Evolutionary conservation across 2,329 filamentous ascomycete species (phyloP).

Genomic region (Xylaria sp.): DNA sequence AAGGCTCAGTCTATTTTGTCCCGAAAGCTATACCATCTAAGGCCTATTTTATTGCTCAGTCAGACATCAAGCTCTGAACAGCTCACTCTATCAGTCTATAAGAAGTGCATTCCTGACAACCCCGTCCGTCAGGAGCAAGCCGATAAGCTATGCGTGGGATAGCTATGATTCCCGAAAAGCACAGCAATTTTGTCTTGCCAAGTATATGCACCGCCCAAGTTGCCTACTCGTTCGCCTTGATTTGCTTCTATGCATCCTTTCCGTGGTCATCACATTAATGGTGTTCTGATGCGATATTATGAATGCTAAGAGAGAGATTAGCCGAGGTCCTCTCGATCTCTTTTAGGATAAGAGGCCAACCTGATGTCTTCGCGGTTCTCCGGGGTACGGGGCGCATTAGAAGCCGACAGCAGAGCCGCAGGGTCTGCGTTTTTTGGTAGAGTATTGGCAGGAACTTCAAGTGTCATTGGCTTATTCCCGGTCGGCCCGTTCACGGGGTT

Average conservation of each 20-base stretch:
- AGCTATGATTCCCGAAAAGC: neutral
- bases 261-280: neutral
- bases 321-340: neutral
- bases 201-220: neutral
- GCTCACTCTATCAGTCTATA: conserved; percentile 22
- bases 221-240: neutral
- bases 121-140: neutral
- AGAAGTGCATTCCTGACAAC: neutral
- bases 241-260: neutral
- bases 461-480: conserved; percentile 1
- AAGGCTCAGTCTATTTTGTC: neutral
- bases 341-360: neutral
- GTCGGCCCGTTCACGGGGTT: conserved; percentile 11
- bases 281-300: conserved; percentile 38
- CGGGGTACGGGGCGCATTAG: conserved; percentile 18
- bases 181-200: neutral
- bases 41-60: neutral
- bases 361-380: conserved; percentile 40
- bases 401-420: conserved; percentile 1
- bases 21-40: neutral
- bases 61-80: neutral
- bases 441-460: conserved; percentile 17
- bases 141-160: too few relatives aligned
- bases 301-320: conserved; percentile 29
- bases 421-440: conserved; percentile 17